Conservation (phyloP, 2,329 filamentous ascomycete species). For the Chaetomium olivaceum region DNA sequence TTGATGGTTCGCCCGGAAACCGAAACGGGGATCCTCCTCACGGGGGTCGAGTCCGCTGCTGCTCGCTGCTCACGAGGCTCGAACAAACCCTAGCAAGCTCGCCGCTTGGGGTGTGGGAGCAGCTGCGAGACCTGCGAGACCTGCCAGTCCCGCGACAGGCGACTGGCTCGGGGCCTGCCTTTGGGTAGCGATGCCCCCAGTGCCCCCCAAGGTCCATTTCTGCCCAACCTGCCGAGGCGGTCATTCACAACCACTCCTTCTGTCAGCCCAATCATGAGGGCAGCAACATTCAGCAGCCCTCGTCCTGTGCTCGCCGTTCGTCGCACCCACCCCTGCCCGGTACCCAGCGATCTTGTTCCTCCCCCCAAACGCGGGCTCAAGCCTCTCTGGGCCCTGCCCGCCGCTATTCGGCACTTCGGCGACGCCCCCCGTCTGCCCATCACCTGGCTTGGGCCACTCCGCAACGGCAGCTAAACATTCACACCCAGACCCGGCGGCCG, state of each 20-base stretch:
- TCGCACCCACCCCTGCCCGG: conserved; percentile 22
- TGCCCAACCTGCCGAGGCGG: conserved; percentile 37
- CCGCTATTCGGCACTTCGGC: background rate
- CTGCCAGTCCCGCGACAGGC: conserved; percentile 21
- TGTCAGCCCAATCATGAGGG: conserved; percentile 31
- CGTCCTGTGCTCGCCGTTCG: conserved; percentile 17
- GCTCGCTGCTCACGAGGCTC: conserved; percentile 30
- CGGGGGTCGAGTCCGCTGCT: conserved; percentile 13
- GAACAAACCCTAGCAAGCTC: conserved; percentile 25
- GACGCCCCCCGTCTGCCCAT: conserved; percentile 21
- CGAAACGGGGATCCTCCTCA: conserved; percentile 12
- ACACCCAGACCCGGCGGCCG: conserved; percentile 27
- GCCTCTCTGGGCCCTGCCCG: background rate
- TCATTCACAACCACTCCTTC: conserved; percentile 37
- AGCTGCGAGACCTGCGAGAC: conserved; percentile 17
- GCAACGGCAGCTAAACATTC: conserved; percentile 19
- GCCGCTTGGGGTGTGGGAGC: conserved; percentile 30
- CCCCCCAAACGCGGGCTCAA: conserved; percentile 4
- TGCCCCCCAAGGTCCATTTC: conserved; percentile 36
- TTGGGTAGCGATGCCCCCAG: conserved; percentile 39
- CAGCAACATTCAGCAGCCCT: conserved; percentile 22
- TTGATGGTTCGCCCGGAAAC: conserved; percentile 1
- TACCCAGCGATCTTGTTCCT: conserved; percentile 23
- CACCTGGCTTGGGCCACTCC: conserved; percentile 10
- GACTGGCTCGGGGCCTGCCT: conserved; percentile 31